phyloP scores from a whole-genome alignment of 2,329 filamentous ascomycete genomes.

The Phoma sp. region DNA sequence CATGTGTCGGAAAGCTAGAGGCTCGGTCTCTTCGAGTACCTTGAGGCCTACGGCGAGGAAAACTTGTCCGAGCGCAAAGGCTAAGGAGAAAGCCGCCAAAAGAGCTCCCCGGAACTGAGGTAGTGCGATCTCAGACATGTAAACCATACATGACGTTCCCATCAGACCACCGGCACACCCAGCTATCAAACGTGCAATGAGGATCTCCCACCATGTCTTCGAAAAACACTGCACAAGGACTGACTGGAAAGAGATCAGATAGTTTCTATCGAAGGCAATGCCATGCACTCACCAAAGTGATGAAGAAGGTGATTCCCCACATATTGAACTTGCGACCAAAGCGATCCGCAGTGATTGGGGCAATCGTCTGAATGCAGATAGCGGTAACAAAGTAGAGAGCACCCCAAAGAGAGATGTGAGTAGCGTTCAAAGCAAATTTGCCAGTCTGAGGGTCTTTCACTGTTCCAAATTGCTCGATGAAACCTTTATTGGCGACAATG shows the following conservation, averaged over 20 bases:
- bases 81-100: background rate
- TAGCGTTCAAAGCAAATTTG: background rate
- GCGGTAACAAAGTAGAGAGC: background rate
- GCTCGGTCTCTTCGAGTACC: background rate
- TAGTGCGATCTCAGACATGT: background rate
- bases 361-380: background rate
- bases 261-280: background rate
- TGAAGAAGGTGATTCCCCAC: background rate
- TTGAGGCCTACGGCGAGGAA: background rate
- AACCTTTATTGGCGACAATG: background rate
- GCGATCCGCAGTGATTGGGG: background rate
- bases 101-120: background rate
- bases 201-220: background rate
- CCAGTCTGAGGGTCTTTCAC: background rate
- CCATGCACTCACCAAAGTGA: background rate
- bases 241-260: background rate
- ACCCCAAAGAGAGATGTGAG: constrained; percentile 1
- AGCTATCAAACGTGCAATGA: background rate
- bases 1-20: background rate
- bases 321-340: background rate
- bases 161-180: background rate
- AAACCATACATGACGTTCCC: background rate
- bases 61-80: background rate
- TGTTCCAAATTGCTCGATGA: background rate
- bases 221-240: background rate